Evolutionary conservation across 169 alveolate species (phyloP).

Genomic region (Cryptosporidium muris): DNA sequence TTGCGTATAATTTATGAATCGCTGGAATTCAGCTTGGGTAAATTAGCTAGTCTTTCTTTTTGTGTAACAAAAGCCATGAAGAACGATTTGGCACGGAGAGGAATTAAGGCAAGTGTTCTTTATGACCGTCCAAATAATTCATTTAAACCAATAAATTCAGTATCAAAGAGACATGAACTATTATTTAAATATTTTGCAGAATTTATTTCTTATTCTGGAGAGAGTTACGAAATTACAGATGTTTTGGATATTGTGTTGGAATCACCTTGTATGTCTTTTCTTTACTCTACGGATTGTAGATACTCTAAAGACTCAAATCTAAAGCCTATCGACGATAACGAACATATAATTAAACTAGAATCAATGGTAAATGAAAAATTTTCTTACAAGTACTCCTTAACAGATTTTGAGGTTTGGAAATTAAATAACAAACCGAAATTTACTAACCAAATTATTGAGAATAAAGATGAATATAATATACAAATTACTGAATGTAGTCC

Average conservation of each 20-base stretch:
- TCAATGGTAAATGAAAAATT: background rate
- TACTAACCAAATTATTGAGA: background rate
- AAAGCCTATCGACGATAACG: background rate
- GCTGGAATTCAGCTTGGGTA: slow-evolving; percentile 84
- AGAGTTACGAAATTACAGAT: background rate
- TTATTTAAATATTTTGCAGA: slow-evolving; percentile 70
- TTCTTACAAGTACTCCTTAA: background rate
- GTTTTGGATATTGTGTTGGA: background rate
- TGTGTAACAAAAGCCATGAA: slow-evolving; percentile 89
- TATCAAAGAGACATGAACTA: slow-evolving; percentile 66
- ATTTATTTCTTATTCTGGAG: slow-evolving; percentile 3
- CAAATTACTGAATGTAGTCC: slow-evolving; percentile 50
- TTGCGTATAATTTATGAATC: slow-evolving; percentile 7
- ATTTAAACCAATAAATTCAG: slow-evolving; percentile 67
- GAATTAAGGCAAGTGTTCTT: slow-evolving; percentile 81
- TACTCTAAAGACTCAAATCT: background rate
- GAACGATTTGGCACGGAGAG: slow-evolving; percentile 78
- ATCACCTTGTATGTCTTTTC: too few relatives aligned
- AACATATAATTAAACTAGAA: background rate
- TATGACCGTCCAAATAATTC: slow-evolving; percentile 85
- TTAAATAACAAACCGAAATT: too few relatives aligned
- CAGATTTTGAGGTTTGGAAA: too few relatives aligned
- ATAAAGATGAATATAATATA: background rate
- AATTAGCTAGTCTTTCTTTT: slow-evolving; percentile 80
- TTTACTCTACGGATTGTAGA: background rate